These are phyloP conservation scores for Saturnispora dispora DNA, from an alignment of 805 yeast species.

Conservation along the genomic window DNA sequence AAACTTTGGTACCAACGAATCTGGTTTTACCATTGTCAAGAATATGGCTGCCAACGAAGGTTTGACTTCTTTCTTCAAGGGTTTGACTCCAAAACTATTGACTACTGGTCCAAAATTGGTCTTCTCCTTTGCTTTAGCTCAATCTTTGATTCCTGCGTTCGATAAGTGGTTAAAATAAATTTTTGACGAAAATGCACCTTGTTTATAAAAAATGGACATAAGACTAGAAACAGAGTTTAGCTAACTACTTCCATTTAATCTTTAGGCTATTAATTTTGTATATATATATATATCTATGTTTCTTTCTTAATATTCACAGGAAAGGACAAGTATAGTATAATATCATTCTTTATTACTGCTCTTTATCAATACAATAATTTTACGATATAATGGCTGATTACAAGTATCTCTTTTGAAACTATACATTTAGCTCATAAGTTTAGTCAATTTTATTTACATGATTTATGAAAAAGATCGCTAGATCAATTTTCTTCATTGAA, in stretches of 20 bases:
- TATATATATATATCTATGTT: not conserved
- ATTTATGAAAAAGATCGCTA: not conserved
- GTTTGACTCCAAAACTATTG: slow-evolving; percentile 89
- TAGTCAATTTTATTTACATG: not conserved
- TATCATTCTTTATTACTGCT: not conserved
- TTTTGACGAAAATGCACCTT: not conserved
- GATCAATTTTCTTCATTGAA: not conserved
- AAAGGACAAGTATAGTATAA: not conserved
- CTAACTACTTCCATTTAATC: not conserved
- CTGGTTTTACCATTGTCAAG: slow-evolving; percentile 85
- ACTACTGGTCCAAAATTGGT: slow-evolving; percentile 98
- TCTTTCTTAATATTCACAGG: not conserved
- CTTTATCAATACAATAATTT: not conserved
- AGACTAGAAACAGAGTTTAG: not conserved
- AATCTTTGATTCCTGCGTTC: slow-evolving; percentile 91
- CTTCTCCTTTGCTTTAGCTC: slow-evolving; percentile 96
- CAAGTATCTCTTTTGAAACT: not conserved
- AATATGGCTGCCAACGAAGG: slow-evolving; percentile 94
- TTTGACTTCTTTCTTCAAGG: slow-evolving; percentile 83
- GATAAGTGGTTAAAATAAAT: slow-evolving; percentile 48
- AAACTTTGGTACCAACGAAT: slow-evolving; percentile 90
- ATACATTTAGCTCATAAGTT: not conserved
- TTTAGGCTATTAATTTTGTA: not conserved
- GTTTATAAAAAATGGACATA: not conserved
- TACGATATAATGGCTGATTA: not conserved